phyloP scores from a whole-genome alignment of 441 rosid species.

The Erysimum pusillum region DNA sequence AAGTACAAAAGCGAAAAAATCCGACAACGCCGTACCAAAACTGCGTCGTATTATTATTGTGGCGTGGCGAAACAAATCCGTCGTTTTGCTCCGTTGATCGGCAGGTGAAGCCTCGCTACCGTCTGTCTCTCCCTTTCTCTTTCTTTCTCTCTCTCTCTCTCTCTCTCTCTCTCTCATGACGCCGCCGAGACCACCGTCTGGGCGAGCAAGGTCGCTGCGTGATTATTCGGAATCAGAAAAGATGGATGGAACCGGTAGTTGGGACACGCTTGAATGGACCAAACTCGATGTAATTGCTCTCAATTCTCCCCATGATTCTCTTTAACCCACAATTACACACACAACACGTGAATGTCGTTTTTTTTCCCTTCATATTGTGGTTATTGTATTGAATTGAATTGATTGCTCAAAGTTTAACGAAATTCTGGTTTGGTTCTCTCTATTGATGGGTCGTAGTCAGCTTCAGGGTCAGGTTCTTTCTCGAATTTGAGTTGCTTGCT shows the following conservation, averaged over 20 bases:
- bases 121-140: constrained; percentile 37
- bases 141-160: not conserved
- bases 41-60: constrained; percentile 38
- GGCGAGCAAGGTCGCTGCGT: constrained; percentile 58
- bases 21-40: constrained; percentile 39
- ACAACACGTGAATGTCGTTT: constrained; percentile 16
- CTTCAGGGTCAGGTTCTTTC: constrained; percentile 60
- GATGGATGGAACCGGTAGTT: constrained; percentile 80
- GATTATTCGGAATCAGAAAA: constrained; percentile 57
- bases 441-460: constrained; percentile 50
- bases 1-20: not conserved
- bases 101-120: constrained; percentile 31
- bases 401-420: constrained; percentile 11
- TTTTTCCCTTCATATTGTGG: not conserved
- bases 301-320: constrained; percentile 7
- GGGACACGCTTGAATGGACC: constrained; percentile 92
- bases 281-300: constrained; percentile 68
- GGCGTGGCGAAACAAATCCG: constrained; percentile 32
- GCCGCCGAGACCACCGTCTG: constrained; percentile 58
- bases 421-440: not conserved
- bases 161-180: constrained; percentile 38
- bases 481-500: constrained; percentile 76
- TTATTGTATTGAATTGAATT: constrained; percentile 8
- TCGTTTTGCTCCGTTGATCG: constrained; percentile 46
- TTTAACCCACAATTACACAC: constrained; percentile 7